Evolutionary conservation across 2,329 filamentous ascomycete genomes (phyloP).

Genomic region (Arachnomyces sp.): DNA sequence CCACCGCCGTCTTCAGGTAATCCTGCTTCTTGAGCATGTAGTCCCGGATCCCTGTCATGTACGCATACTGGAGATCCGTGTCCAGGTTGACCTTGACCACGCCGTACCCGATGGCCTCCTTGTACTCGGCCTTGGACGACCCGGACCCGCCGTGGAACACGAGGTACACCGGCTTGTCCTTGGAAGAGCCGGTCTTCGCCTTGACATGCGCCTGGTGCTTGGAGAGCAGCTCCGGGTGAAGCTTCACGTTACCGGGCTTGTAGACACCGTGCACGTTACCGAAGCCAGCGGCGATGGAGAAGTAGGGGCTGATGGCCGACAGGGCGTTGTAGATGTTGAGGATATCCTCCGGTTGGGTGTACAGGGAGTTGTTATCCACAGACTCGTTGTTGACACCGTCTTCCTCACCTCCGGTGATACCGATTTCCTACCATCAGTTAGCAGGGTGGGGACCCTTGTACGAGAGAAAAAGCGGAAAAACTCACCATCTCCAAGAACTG

Average conservation of each 20-base stretch:
- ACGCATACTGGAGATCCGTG: constrained; percentile 95
- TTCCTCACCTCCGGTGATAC: constrained; percentile 94
- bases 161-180: constrained; percentile 93
- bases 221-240: constrained; percentile 88
- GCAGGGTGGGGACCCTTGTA: constrained; percentile 1
- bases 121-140: constrained; percentile 83
- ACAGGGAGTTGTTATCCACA: constrained; percentile 92
- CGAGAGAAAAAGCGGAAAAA: constrained; percentile 5
- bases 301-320: constrained; percentile 81
- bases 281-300: constrained; percentile 96
- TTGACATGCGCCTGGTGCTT: constrained; percentile 95
- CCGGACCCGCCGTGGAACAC: constrained; percentile 99
- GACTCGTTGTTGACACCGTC: constrained; percentile 98
- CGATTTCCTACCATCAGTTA: constrained; percentile 56
- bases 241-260: constrained; percentile 94
- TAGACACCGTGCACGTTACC: constrained; percentile 99
- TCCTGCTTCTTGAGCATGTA: constrained; percentile 93
- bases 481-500: constrained; percentile 97
- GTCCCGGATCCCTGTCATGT: constrained; percentile 86
- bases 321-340: constrained; percentile 84
- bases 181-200: constrained; percentile 62
- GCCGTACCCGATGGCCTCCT: constrained; percentile 80
- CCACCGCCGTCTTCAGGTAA: constrained; percentile 77
- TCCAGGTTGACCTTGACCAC: constrained; percentile 99
- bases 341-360: constrained; percentile 97